Evolutionary conservation across 2,329 filamentous ascomycete species (phyloP).

Genomic region (Fonsecaea pedrosoi): DNA sequence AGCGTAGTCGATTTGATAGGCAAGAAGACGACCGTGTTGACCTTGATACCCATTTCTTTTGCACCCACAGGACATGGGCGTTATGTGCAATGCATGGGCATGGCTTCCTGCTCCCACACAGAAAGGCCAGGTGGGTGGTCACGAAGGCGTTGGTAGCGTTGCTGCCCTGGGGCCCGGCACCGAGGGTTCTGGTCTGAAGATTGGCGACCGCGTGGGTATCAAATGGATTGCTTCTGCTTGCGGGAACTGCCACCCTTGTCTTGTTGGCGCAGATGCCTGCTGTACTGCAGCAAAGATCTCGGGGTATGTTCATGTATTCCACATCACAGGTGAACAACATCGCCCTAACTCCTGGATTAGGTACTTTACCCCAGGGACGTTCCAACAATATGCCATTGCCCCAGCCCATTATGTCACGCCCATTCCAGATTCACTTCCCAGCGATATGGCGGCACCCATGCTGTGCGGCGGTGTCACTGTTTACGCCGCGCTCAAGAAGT

Average conservation of each 20-base stretch:
- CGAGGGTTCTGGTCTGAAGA: slow-evolving; percentile 59
- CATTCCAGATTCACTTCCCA: slow-evolving; percentile 67
- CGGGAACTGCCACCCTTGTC: slow-evolving; percentile 61
- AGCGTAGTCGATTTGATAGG: background rate
- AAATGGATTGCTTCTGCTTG: slow-evolving; percentile 70
- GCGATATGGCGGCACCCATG: slow-evolving; percentile 69
- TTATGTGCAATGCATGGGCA: slow-evolving; percentile 59
- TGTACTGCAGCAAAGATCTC: slow-evolving; percentile 65
- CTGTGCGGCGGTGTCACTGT: slow-evolving; percentile 62
- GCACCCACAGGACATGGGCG: slow-evolving; percentile 56
- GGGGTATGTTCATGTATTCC: slow-evolving; percentile 42
- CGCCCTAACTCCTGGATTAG: slow-evolving; percentile 41
- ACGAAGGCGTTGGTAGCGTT: slow-evolving; percentile 71
- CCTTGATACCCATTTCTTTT: background rate
- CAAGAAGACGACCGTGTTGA: background rate
- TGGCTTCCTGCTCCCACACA: slow-evolving; percentile 65
- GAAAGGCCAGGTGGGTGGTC: slow-evolving; percentile 69
- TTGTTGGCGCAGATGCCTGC: slow-evolving; percentile 61
- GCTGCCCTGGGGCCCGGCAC: slow-evolving; percentile 69
- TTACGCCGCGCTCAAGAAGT: slow-evolving; percentile 70
- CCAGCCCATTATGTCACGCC: slow-evolving; percentile 73
- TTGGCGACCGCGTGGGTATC: slow-evolving; percentile 73
- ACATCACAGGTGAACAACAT: background rate
- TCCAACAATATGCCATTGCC: slow-evolving; percentile 71
- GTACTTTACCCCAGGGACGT: slow-evolving; percentile 74